Conservation (phyloP, 1,284 basidiomycete species). For the Volvariella surrecta region DNA sequence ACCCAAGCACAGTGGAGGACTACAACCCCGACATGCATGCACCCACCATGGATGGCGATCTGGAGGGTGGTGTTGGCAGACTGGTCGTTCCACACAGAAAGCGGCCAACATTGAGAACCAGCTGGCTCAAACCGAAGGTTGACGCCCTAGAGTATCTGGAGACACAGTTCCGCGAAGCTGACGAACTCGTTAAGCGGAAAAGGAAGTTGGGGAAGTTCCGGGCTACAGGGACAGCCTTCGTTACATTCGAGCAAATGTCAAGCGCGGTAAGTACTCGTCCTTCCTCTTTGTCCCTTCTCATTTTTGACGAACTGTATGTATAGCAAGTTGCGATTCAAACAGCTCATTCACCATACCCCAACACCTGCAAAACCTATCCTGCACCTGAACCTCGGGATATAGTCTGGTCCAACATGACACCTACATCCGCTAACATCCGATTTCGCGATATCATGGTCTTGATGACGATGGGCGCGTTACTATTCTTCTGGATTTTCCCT, state of each 20-base stretch:
- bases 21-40: conserved; percentile 60
- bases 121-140: conserved; percentile 63
- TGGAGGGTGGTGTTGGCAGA: conserved; percentile 35
- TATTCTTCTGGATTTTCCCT: conserved; percentile 85
- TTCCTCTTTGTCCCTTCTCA: background rate
- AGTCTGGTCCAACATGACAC: conserved; percentile 85
- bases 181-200: conserved; percentile 70
- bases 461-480: conserved; percentile 55
- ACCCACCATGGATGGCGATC: conserved; percentile 41
- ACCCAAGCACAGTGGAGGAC: conserved; percentile 74
- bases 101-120: conserved; percentile 60
- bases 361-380: conserved; percentile 57
- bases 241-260: conserved; percentile 95
- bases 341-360: conserved; percentile 67
- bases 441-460: conserved; percentile 68
- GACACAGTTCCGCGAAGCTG: conserved; percentile 65
- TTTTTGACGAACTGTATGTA: background rate
- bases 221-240: conserved; percentile 81
- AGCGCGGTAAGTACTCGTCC: conserved; percentile 59
- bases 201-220: conserved; percentile 64
- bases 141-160: conserved; percentile 86
- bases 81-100: conserved; percentile 68
- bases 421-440: conserved; percentile 46
- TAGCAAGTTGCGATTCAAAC: conserved; percentile 90
- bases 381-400: conserved; percentile 96